Conservation (phyloP, 306 rosid species). For the Vachellia pachyceras region DNA sequence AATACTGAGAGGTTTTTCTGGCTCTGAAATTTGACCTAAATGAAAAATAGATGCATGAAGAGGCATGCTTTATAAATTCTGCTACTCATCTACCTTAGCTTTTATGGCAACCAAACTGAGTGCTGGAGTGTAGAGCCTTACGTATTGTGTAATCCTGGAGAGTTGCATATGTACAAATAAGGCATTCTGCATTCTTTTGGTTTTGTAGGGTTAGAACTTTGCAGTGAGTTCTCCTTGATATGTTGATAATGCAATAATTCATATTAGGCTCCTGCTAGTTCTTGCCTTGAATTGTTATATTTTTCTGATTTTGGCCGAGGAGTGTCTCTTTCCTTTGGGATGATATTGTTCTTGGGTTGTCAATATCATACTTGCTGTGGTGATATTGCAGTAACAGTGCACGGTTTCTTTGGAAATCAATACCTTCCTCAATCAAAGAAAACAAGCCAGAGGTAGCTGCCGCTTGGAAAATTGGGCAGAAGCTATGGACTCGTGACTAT, state of each 20-base stretch:
- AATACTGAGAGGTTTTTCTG: not conserved
- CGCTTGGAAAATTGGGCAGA: slow-evolving; percentile 81
- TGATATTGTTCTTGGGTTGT: slow-evolving; percentile 16
- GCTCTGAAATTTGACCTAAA: not conserved
- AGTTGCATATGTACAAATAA: not conserved
- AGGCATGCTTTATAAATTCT: not conserved
- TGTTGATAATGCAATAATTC: not conserved
- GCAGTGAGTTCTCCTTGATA: not conserved
- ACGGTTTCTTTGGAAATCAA: slow-evolving; percentile 89
- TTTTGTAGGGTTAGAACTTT: not conserved
- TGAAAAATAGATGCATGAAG: not conserved
- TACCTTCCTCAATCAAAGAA: slow-evolving; percentile 71
- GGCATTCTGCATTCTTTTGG: not conserved
- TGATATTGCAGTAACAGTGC: slow-evolving; percentile 81
- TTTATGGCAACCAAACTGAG: not conserved
- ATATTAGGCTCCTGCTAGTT: not conserved
- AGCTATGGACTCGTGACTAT: slow-evolving; percentile 76
- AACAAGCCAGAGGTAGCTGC: slow-evolving; percentile 72
- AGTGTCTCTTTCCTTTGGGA: not conserved
- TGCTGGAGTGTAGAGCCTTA: not conserved
- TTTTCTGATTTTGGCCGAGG: slow-evolving; percentile 17
- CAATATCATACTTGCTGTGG: slow-evolving; percentile 24
- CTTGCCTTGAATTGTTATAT: not conserved
- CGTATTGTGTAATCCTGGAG: not conserved
- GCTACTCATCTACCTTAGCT: not conserved